phyloP scores from a whole-genome alignment of 2,329 filamentous ascomycete genomes.

The Incumbomyces delicatus region DNA sequence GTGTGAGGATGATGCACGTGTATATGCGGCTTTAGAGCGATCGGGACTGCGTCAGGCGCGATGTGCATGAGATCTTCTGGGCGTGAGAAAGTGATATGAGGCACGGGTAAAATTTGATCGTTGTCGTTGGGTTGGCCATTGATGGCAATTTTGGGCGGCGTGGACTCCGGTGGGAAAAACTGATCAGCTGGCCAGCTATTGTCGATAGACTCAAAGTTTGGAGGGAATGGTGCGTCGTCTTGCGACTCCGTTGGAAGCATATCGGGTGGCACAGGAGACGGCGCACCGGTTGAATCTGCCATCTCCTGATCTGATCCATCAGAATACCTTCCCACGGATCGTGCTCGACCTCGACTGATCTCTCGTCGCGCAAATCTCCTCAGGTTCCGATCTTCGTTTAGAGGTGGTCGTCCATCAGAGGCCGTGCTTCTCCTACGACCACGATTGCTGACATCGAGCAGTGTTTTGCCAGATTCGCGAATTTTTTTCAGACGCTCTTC shows the following conservation, averaged over 20 bases:
- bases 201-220: neutral
- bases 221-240: neutral
- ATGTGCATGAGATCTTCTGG: neutral
- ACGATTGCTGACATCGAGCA: constrained; percentile 16
- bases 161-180: too few species aligned
- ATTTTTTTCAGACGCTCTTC: constrained; percentile 18
- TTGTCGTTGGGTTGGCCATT: neutral
- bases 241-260: neutral
- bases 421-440: constrained; percentile 14
- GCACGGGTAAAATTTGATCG: neutral
- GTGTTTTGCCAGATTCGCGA: constrained; percentile 13
- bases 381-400: constrained; percentile 18
- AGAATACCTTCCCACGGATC: constrained; percentile 1
- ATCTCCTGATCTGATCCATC: constrained; percentile 5
- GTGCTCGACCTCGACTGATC: constrained; percentile 13
- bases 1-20: neutral
- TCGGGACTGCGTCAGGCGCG: neutral
- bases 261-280: constrained; percentile 3
- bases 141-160: neutral
- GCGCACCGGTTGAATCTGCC: constrained; percentile 3
- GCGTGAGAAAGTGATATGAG: constrained; percentile 1
- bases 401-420: constrained; percentile 13
- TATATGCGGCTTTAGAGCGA: neutral
- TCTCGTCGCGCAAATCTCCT: constrained; percentile 19
- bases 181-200: too few species aligned